Conservation (phyloP, 352 stramenopile genomes). For the Blastocystis sp. region DNA sequence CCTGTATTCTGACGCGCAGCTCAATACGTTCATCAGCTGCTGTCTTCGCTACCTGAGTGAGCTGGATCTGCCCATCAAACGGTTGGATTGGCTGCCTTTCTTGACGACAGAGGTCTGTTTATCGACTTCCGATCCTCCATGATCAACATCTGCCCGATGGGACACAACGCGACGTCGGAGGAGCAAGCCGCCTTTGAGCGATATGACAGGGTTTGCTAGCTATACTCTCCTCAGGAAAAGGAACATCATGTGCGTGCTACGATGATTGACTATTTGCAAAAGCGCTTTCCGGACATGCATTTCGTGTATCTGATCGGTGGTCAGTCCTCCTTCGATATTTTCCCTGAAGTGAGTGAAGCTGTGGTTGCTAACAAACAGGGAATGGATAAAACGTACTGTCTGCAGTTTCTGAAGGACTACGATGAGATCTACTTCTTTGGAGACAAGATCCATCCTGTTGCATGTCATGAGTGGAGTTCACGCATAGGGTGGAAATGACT, state of each 20-base stretch:
- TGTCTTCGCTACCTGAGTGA: constrained; percentile 56
- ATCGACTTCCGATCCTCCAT: constrained; percentile 64
- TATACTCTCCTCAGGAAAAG: neutral
- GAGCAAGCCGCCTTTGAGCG: constrained; percentile 36
- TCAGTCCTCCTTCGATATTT: constrained; percentile 63
- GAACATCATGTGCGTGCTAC: constrained; percentile 51
- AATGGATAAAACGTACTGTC: constrained; percentile 68
- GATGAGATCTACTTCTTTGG: constrained; percentile 68
- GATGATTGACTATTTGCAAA: constrained; percentile 48
- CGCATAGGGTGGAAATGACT: constrained; percentile 44
- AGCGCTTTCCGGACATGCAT: neutral
- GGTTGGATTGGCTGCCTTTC: neutral
- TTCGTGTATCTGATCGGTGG: constrained; percentile 67
- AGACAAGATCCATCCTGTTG: constrained; percentile 46
- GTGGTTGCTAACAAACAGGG: constrained; percentile 7
- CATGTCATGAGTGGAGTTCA: neutral
- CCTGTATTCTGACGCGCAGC: constrained; percentile 21
- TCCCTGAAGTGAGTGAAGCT: neutral
- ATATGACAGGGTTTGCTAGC: constrained; percentile 20
- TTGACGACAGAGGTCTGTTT: constrained; percentile 51
- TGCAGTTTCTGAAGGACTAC: constrained; percentile 56
- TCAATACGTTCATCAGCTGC: constrained; percentile 61
- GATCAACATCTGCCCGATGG: constrained; percentile 69
- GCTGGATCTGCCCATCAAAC: constrained; percentile 57
- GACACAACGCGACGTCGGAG: neutral